Percentiles rank a stretch among this genome's conserved stretches.
These are phyloP conservation scores for Ceratocystis harringtonii DNA, from an alignment of 2,329 filamentous ascomycete genomes.

Conservation along the genomic window DNA sequence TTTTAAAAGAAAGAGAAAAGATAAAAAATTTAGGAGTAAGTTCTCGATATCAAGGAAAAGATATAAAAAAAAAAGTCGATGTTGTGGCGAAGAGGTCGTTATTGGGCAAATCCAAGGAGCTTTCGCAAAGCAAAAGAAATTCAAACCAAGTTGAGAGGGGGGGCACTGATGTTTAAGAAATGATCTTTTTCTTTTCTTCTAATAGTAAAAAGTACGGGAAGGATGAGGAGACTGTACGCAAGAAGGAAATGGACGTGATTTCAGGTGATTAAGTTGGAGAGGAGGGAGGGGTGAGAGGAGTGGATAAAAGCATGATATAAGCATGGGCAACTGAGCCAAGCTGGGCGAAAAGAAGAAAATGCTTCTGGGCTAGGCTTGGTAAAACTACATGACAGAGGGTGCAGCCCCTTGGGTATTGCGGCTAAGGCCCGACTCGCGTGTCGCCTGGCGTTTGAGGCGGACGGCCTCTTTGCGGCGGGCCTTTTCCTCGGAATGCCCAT, in stretches of 20 bases:
- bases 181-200: neutral
- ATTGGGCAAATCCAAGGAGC: neutral
- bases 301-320: neutral
- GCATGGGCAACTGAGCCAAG: neutral
- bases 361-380: neutral
- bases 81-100: neutral
- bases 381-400: neutral
- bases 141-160: neutral
- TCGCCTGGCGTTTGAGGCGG: conserved; percentile 2
- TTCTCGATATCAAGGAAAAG: neutral
- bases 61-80: neutral
- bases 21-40: neutral
- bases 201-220: neutral
- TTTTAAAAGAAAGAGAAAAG: neutral
- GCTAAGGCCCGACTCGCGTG: neutral
- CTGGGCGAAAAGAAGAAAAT: neutral
- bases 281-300: no score
- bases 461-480: conserved; percentile 6
- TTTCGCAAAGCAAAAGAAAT: neutral
- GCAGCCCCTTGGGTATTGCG: neutral
- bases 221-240: neutral
- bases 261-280: neutral
- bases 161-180: neutral
- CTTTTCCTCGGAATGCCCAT: conserved; percentile 3
- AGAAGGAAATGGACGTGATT: neutral